These are phyloP conservation scores for Paramecium biaurelia DNA, from an alignment of 73 alveolate genomes.

Conservation along the genomic window DNA sequence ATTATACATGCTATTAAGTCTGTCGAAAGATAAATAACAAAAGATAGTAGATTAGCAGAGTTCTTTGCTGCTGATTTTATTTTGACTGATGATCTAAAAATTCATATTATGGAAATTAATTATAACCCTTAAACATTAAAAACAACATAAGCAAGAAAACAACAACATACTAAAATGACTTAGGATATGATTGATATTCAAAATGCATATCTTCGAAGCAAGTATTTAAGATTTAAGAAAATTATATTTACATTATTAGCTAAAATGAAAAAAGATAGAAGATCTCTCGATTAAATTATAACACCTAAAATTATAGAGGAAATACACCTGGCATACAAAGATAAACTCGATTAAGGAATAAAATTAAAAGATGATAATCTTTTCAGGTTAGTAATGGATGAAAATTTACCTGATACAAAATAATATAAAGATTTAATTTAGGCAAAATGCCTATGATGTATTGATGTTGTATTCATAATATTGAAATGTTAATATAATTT, in stretches of 20 bases:
- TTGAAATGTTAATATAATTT: background rate
- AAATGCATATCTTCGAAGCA: conserved; percentile 32
- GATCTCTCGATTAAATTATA: background rate
- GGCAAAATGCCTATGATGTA: background rate
- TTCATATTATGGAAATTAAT: conserved; percentile 54
- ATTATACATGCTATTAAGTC: conserved; percentile 41
- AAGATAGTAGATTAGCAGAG: conserved; percentile 50
- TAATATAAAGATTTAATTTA: conserved; percentile 1
- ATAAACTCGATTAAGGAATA: conserved; percentile 25
- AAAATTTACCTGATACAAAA: background rate
- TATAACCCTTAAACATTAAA: conserved; percentile 55
- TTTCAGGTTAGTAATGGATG: conserved; percentile 17
- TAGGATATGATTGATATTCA: conserved; percentile 34
- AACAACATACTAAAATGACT: conserved; percentile 4
- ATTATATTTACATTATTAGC: background rate
- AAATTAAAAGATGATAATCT: background rate
- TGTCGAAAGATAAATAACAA: background rate
- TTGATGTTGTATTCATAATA: background rate
- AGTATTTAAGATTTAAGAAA: conserved; percentile 7
- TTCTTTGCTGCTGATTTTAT: conserved; percentile 60
- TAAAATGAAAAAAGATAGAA: background rate
- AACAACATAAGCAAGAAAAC: background rate
- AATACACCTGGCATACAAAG: background rate
- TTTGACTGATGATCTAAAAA: conserved; percentile 45
- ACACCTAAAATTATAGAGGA: background rate